Evolutionary conservation across 345 rosid species (phyloP).

Genomic region (Salix dunnii): DNA sequence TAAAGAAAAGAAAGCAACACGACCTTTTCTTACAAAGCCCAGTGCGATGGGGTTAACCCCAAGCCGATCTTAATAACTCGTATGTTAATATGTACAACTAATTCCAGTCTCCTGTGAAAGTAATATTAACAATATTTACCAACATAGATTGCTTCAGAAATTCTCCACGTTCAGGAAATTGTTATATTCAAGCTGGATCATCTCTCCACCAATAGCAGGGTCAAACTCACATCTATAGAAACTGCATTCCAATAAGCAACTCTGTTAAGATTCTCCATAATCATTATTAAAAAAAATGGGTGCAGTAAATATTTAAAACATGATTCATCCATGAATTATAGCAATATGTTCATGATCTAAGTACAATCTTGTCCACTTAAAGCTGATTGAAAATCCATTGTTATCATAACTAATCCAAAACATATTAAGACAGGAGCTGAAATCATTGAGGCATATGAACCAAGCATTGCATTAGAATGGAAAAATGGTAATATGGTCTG

Average conservation of each 20-base stretch:
- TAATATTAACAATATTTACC: not conserved
- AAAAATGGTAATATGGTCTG: not conserved
- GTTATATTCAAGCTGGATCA: slow-evolving; percentile 43
- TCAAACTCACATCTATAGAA: slow-evolving; percentile 45
- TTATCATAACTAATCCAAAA: too few species aligned
- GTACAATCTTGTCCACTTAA: not conserved
- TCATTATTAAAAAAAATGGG: not conserved
- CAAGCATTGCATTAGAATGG: not conserved
- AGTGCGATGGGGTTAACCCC: not conserved
- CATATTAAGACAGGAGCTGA: too few species aligned
- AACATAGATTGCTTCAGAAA: slow-evolving; percentile 1
- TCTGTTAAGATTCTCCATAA: not conserved
- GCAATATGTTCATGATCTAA: not conserved
- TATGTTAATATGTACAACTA: not conserved
- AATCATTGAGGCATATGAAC: too few species aligned
- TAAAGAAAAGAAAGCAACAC: not conserved
- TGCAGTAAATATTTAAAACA: too few species aligned
- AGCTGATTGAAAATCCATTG: too few species aligned
- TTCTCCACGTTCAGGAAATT: slow-evolving; percentile 30
- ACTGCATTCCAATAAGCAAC: slow-evolving; percentile 27
- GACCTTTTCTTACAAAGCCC: not conserved
- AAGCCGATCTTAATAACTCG: not conserved
- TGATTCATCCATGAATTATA: not conserved
- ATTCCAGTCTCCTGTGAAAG: not conserved
- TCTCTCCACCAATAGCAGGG: slow-evolving; percentile 43